A percentile compares a stretch with the other conserved stretches of the same genome.
phyloP scores from a whole-genome alignment of 768 basidiomycete genomes.

The Calocybe gangraenosa region DNA sequence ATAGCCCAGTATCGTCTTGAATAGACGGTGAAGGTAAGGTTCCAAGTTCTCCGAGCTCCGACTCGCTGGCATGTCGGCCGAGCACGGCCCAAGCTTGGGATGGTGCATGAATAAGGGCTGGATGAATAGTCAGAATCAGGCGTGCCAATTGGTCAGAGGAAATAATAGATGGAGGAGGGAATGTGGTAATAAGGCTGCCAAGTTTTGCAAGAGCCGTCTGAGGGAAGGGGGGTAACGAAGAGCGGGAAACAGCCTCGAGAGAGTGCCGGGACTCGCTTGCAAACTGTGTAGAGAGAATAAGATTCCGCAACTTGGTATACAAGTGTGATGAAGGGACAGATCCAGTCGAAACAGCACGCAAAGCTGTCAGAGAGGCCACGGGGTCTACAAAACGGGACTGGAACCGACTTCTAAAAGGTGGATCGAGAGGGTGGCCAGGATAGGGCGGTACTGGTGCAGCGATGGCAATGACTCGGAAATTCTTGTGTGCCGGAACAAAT shows the following conservation, averaged over 20 bases:
- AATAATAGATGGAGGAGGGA: constrained; percentile 41
- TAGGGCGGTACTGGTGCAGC: constrained; percentile 68
- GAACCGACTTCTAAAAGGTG: constrained; percentile 66
- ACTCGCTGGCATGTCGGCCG: constrained; percentile 49
- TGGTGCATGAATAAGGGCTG: constrained; percentile 48
- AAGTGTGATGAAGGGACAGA: constrained; percentile 17
- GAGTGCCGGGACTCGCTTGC: constrained; percentile 55
- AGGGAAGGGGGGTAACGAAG: constrained; percentile 56
- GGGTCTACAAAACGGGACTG: constrained; percentile 67
- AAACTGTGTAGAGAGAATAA: constrained; percentile 60
- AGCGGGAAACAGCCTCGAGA: constrained; percentile 49
- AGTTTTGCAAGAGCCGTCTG: constrained; percentile 60
- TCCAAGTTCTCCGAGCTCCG: constrained; percentile 49
- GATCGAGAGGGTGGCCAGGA: constrained; percentile 61
- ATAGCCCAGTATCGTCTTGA: constrained; percentile 40
- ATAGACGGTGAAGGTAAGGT: constrained; percentile 39
- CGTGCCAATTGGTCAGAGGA: constrained; percentile 48
- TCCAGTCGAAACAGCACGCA: constrained; percentile 14
- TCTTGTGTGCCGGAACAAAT: constrained; percentile 63
- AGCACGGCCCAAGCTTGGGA: constrained; percentile 63
- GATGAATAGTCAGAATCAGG: constrained; percentile 56
- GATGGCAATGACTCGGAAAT: constrained; percentile 67
- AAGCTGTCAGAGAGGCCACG: constrained; percentile 44
- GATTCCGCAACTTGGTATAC: constrained; percentile 43
- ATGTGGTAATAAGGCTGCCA: constrained; percentile 35